phyloP scores from a whole-genome alignment of 163 green algal genomes.

The Chlamydomonas reinhardtii region DNA sequence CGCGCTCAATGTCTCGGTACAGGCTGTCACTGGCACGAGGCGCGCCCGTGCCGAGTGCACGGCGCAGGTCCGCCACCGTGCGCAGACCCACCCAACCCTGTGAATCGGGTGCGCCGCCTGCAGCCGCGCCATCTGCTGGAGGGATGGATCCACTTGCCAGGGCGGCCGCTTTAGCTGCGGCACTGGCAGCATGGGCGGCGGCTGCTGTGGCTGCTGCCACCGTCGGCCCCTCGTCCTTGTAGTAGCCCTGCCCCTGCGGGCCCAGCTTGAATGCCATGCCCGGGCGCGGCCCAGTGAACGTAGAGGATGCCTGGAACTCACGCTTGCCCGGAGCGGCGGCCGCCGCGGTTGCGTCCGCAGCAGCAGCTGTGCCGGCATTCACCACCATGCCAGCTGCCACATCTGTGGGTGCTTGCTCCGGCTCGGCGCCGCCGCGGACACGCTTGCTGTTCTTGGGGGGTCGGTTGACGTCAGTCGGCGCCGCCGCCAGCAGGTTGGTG shows the following conservation, averaged over 20 bases:
- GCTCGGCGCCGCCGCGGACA: constrained; percentile 2
- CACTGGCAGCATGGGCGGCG: background rate
- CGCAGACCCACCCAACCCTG: constrained; percentile 89
- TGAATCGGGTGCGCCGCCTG: background rate
- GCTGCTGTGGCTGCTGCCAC: constrained; percentile 2
- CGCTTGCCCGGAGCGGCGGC: background rate
- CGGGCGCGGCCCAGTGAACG: constrained; percentile 70
- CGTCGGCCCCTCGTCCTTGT: constrained; percentile 69
- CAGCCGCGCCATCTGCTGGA: background rate
- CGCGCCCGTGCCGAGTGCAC: constrained; percentile 82
- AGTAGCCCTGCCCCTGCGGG: constrained; percentile 85
- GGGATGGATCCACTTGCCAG: background rate
- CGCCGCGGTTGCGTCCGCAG: background rate
- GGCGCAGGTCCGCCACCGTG: constrained; percentile 91
- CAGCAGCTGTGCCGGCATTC: background rate
- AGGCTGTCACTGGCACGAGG: constrained; percentile 91
- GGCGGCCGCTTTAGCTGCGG: background rate
- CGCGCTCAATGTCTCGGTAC: constrained; percentile 91
- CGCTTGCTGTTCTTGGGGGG: constrained; percentile 17
- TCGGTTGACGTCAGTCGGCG: background rate
- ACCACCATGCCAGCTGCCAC: background rate
- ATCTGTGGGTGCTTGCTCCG: background rate
- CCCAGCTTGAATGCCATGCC: constrained; percentile 86
- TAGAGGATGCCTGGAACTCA: constrained; percentile 47
- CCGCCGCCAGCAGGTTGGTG: constrained; percentile 86